Evolutionary conservation across 345 rosid species (phyloP).

Genomic region (Eucalyptus tenuipes): DNA sequence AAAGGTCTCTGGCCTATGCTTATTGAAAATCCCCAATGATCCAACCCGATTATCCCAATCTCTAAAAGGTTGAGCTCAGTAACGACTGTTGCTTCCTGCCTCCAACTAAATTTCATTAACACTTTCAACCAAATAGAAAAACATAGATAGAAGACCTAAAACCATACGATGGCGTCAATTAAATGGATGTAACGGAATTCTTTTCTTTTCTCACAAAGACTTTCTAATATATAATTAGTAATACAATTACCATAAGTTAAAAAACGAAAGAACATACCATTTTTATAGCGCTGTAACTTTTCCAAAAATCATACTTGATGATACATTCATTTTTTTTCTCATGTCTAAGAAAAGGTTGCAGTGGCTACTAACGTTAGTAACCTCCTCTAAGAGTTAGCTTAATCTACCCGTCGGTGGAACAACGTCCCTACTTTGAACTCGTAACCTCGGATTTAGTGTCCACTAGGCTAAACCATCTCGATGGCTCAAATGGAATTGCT

Average conservation of each 20-base stretch:
- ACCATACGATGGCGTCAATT: rapidly evolving
- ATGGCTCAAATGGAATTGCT: rapidly evolving
- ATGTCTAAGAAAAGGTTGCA: too few relatives aligned
- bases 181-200: not conserved
- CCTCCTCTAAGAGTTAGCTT: too few relatives aligned
- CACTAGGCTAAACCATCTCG: not conserved
- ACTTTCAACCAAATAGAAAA: not conserved
- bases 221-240: too few relatives aligned
- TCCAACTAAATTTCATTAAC: not conserved
- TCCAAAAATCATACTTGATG: not conserved
- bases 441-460: not conserved
- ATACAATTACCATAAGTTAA: not conserved
- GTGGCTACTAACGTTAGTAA: rapidly evolving
- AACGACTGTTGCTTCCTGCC: not conserved
- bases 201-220: not conserved
- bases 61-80: too few relatives aligned
- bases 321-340: not conserved
- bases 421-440: not conserved
- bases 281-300: not conserved
- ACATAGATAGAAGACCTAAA: not conserved
- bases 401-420: not conserved
- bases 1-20: too few relatives aligned
- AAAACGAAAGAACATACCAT: not conserved
- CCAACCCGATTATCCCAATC: too few relatives aligned
- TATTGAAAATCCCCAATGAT: too few relatives aligned